Base-by-base conservation (phyloP, 2,329 filamentous ascomycete genomes). In the Aspergillus brunneoviolaceus region DNA sequence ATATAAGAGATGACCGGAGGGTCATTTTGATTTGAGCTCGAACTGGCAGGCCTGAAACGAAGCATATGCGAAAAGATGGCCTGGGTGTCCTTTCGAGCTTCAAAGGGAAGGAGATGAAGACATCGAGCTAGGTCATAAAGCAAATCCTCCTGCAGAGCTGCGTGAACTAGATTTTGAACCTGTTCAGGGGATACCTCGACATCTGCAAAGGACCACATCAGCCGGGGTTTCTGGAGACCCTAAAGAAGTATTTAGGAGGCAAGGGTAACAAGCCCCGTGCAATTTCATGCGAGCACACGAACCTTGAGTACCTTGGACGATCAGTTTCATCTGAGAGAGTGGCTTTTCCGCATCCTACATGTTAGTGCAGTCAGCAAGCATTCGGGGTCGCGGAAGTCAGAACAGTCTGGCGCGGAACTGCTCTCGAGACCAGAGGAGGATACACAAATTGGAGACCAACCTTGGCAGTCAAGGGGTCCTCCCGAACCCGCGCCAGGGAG, bases 41-140 rank as follows among this genome's bases (percentile, higher is more conserved):
- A 85, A 48, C 79, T 77, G 11, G 86, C 82, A 5, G 89, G 89
- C 65, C 91, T 90, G 81, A 95, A 97, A 66, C 93, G 91, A 74
- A 97, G 92, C 67, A 96, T 90, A 75, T 94, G 95, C 47, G 92
- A 96, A 79, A 98, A 95, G 74, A 97, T 95, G 64, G 95, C 91
- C 75, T 97, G 94, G 12, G 91, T 91, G 73, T 97, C 94, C 81
- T 97, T 98, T 71, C 94, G 89, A 42, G 93, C 91, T 80, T 99
- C 95, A 80, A 99, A 99, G 0, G 94, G 92, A 4, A 99, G 85
- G 55, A 89, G 86, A 77, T 91, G 87, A 50, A 99, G 89, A 72
- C 89, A 89, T 62, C 88, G 84, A 21, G 94, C 92, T 60, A 99
- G 88, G 55, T 90, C 83, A 69, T 90, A 90, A 49, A 99, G 87